Conservation (phyloP, 371 early-diverging fungal genomes). For the Rhizopus arrhizus region DNA sequence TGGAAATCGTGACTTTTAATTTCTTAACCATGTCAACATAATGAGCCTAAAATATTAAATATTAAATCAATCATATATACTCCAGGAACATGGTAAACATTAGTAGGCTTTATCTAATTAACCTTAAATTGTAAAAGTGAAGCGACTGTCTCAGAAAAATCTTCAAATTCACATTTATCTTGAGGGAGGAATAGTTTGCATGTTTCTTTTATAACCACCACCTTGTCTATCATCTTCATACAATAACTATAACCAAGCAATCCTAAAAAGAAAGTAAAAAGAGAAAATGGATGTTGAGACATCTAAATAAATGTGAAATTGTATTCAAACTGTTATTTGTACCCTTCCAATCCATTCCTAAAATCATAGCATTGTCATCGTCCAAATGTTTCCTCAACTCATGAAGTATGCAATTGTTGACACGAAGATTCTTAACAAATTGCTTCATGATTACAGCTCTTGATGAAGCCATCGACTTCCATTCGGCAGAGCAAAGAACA, state of each 20-base stretch:
- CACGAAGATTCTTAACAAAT: constrained; percentile 5
- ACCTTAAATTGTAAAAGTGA: constrained; percentile 13
- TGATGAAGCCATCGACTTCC: constrained; percentile 6
- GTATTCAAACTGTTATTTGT: constrained; percentile 4
- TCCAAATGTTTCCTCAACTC: constrained; percentile 5
- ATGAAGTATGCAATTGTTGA: constrained; percentile 5
- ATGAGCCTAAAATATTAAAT: constrained; percentile 16
- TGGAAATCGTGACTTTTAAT: constrained; percentile 11
- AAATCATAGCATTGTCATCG: background rate
- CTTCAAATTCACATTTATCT: constrained; percentile 13
- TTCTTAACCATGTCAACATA: constrained; percentile 15
- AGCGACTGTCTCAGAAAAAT: constrained; percentile 10
- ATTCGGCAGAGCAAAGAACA: constrained; percentile 8
- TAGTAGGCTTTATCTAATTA: constrained; percentile 2
- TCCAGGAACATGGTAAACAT: constrained; percentile 10
- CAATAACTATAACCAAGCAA: constrained; percentile 13
- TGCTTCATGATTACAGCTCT: constrained; percentile 6
- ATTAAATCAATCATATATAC: constrained; percentile 12
- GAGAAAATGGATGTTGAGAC: constrained; percentile 4
- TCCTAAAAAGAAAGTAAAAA: constrained; percentile 7
- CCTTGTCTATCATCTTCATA: constrained; percentile 14
- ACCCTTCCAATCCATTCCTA: constrained; percentile 9
- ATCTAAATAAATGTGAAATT: constrained; percentile 7
- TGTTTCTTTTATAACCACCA: constrained; percentile 9
- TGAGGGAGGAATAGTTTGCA: constrained; percentile 11